A percentile compares a stretch with the other conserved stretches of the same genome.
These are phyloP conservation scores for Kwoniella dendrophila DNA, from an alignment of 768 basidiomycete genomes.

Conservation along the genomic window DNA sequence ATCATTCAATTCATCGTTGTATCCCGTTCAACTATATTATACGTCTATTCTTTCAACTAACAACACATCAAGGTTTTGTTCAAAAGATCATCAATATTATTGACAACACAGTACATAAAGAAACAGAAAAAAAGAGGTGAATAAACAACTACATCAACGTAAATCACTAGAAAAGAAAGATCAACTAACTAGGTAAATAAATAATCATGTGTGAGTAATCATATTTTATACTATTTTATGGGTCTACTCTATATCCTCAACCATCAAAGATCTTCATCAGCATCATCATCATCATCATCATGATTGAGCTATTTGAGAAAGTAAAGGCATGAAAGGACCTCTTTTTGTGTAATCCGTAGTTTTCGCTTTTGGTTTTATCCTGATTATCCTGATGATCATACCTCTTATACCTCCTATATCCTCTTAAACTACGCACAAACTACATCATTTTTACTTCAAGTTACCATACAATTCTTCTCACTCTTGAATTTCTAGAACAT, in stretches of 20 bases:
- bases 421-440: too few species aligned
- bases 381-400: too few species aligned
- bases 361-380: too few species aligned
- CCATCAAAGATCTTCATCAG: background rate
- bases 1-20: too few species aligned
- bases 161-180: background rate
- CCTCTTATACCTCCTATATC: too few species aligned
- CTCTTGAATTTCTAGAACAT: background rate
- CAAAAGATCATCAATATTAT: too few species aligned
- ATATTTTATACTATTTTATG: background rate
- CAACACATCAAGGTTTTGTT: too few species aligned
- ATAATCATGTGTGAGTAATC: constrained; percentile 9
- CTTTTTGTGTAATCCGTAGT: constrained; percentile 7
- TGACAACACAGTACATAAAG: too few species aligned
- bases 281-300: background rate
- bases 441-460: background rate
- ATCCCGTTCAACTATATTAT: too few species aligned
- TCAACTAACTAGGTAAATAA: background rate
- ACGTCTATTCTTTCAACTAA: too few species aligned
- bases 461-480: background rate
- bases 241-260: background rate
- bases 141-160: too few species aligned
- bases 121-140: too few species aligned
- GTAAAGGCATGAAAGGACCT: background rate
- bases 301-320: background rate